These are phyloP conservation scores for Volvariella surrecta DNA, from an alignment of 1,284 basidiomycete species.

Conservation along the genomic window DNA sequence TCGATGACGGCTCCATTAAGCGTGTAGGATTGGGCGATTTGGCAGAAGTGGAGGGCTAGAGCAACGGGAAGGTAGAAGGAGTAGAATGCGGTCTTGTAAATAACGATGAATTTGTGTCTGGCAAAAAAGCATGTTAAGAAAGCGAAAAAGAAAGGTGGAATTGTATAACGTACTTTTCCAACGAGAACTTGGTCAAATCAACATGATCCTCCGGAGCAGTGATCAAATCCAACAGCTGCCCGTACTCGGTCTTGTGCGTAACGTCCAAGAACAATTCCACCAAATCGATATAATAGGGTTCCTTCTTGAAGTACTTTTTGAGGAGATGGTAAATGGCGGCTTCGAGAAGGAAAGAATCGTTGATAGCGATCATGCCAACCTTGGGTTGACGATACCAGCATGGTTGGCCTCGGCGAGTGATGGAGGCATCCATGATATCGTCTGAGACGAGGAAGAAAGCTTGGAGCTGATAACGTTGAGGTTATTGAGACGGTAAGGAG, in stretches of 20 bases:
- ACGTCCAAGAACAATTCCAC: slow-evolving; percentile 92
- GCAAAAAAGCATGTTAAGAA: background rate
- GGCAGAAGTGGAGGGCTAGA: slow-evolving; percentile 80
- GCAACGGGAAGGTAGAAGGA: slow-evolving; percentile 99
- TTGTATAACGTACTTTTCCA: slow-evolving; percentile 59
- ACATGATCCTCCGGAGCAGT: slow-evolving; percentile 90
- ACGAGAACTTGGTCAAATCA: slow-evolving; percentile 82
- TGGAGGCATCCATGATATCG: slow-evolving; percentile 95
- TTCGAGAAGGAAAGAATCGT: slow-evolving; percentile 97
- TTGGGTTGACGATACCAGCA: slow-evolving; percentile 86
- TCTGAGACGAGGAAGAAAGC: slow-evolving; percentile 97
- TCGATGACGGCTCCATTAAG: slow-evolving; percentile 16
- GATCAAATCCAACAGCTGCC: slow-evolving; percentile 92
- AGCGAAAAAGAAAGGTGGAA: background rate
- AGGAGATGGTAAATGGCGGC: slow-evolving; percentile 88
- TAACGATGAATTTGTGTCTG: slow-evolving; percentile 89
- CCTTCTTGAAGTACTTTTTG: slow-evolving; percentile 76
- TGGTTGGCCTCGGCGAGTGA: slow-evolving; percentile 95
- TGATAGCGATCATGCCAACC: slow-evolving; percentile 88
- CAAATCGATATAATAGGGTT: slow-evolving; percentile 83
- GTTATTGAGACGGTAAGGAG: background rate
- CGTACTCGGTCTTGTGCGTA: slow-evolving; percentile 93
- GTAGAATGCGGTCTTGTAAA: slow-evolving; percentile 98
- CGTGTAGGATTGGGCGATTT: slow-evolving; percentile 52
- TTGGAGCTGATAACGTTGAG: slow-evolving; percentile 66